A percentile compares a stretch with the other conserved stretches of the same genome.
phyloP scores from a whole-genome alignment of 768 basidiomycete genomes.

The Pholiota molesta region DNA sequence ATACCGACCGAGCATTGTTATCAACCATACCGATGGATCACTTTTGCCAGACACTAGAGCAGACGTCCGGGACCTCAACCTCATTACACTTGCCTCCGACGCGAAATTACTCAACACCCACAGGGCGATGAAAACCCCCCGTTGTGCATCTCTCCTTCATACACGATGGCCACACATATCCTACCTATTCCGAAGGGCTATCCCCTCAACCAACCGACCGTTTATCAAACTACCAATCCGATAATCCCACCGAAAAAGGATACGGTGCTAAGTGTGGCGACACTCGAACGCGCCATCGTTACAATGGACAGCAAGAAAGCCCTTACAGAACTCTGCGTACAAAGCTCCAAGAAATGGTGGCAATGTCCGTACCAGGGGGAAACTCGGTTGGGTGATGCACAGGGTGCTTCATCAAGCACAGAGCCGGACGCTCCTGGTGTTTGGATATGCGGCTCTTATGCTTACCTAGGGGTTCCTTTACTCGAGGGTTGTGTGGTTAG shows the following conservation, averaged over 20 bases:
- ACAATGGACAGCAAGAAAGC: slow-evolving; percentile 54
- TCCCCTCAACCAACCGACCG: slow-evolving; percentile 32
- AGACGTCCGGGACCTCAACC: slow-evolving; percentile 70
- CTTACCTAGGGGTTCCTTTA: slow-evolving; percentile 72
- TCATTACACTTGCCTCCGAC: slow-evolving; percentile 29
- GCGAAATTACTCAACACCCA: background rate
- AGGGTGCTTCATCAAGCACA: slow-evolving; percentile 47
- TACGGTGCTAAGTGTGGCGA: slow-evolving; percentile 57
- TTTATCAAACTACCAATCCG: slow-evolving; percentile 80
- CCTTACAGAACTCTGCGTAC: slow-evolving; percentile 45
- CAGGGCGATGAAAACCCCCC: background rate
- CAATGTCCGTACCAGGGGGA: slow-evolving; percentile 40
- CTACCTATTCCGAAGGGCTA: slow-evolving; percentile 41
- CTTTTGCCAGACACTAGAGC: slow-evolving; percentile 52
- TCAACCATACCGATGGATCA: slow-evolving; percentile 69
- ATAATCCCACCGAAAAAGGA: slow-evolving; percentile 52
- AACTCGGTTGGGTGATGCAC: slow-evolving; percentile 48
- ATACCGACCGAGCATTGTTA: slow-evolving; percentile 59
- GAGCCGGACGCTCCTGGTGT: slow-evolving; percentile 45
- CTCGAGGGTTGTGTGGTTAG: slow-evolving; percentile 81
- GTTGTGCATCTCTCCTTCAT: slow-evolving; percentile 43
- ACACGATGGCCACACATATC: slow-evolving; percentile 76
- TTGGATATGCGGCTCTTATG: slow-evolving; percentile 77
- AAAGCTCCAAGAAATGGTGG: slow-evolving; percentile 44
- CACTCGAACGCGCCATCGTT: slow-evolving; percentile 65